Base-by-base conservation (phyloP, 495 filamentous ascomycete genomes). In the Xylaria castorea region DNA sequence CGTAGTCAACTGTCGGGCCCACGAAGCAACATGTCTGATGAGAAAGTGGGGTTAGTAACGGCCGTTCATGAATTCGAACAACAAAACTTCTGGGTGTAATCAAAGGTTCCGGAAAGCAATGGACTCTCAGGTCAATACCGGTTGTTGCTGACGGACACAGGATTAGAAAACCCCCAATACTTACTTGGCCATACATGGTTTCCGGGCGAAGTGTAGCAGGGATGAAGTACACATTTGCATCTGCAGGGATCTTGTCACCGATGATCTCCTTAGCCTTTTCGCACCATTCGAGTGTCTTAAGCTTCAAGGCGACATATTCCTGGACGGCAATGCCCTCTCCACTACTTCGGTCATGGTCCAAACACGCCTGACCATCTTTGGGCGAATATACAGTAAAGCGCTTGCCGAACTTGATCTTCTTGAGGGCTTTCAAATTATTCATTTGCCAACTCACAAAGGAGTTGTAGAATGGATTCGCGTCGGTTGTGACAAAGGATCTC, bases 401-500 rank as follows among this genome's bases (percentile, higher is more conserved):
- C 83, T 93, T 95, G 62, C 94, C 95, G 80, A 95, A 99, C 85
- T 92, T 90, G 76, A 99, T 97, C 86, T 98, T 99, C 65, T 92
- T 88, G 61, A 97, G 87, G 80, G 97, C 92, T 81, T 91, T 91
- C 22, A 99, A 87, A 70, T 92, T 92, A 80, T 93, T 94, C 94
- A 98, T 99, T 84, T 99, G 95, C 95, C 95, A 99, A 75, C 93
- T 87, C 34, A 99, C 92, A 76, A 99, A 99, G 22, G 94, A 89
- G 80, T 99, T 95, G 80, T 95, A 99, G 83, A 97, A 98, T 3
- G 94, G 94, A 84, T 99, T 99, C 2, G 94, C 95, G 78, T 99
- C 95, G 12, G 95, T 99, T 9, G 95, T 99, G 34, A 97, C 92
- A 74, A 99, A 93, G 66, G 92, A 90, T 75, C 95, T 84, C 76